phyloP scores from a whole-genome alignment of 208 protist genomes.

The Crithidia brevicula region DNA sequence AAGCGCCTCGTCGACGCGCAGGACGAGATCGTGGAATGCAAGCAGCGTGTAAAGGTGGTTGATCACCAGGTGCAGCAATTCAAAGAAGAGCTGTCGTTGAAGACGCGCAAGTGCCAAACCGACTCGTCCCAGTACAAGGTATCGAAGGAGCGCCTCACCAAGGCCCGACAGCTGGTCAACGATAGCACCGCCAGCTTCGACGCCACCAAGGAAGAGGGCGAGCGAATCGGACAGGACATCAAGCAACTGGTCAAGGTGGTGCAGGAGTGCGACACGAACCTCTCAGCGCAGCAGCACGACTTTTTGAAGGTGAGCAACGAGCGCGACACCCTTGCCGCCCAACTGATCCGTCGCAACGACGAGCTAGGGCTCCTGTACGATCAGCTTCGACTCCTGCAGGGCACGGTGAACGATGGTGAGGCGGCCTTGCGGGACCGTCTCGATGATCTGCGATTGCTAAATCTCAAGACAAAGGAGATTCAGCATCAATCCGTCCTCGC shows the following conservation, averaged over 20 bases:
- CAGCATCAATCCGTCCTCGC: constrained; percentile 76
- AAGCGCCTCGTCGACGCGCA: constrained; percentile 98
- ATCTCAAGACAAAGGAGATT: constrained; percentile 88
- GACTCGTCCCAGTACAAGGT: constrained; percentile 59
- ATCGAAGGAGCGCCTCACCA: constrained; percentile 72
- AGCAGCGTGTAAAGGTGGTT: constrained; percentile 97
- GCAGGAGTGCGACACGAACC: constrained; percentile 90
- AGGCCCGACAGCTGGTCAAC: constrained; percentile 73
- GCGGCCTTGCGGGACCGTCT: constrained; percentile 92
- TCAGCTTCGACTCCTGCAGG: constrained; percentile 97
- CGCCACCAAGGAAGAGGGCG: constrained; percentile 52
- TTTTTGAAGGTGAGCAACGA: constrained; percentile 96
- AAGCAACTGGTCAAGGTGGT: constrained; percentile 96
- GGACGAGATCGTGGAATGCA: constrained; percentile 97
- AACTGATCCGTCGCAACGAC: constrained; percentile 98
- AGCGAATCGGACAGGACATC: constrained; percentile 83
- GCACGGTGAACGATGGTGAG: constrained; percentile 94
- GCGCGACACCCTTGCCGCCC: constrained; percentile 95
- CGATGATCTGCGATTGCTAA: constrained; percentile 74
- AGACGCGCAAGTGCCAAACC: constrained; percentile 74
- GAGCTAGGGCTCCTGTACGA: constrained; percentile 98
- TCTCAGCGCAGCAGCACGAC: constrained; percentile 91
- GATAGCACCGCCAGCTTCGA: constrained; percentile 66
- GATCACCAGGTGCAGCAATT: constrained; percentile 95
- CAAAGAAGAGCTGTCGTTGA: constrained; percentile 96